These are phyloP conservation scores for Salix viminalis DNA, from an alignment of 345 rosid species.

Conservation along the genomic window DNA sequence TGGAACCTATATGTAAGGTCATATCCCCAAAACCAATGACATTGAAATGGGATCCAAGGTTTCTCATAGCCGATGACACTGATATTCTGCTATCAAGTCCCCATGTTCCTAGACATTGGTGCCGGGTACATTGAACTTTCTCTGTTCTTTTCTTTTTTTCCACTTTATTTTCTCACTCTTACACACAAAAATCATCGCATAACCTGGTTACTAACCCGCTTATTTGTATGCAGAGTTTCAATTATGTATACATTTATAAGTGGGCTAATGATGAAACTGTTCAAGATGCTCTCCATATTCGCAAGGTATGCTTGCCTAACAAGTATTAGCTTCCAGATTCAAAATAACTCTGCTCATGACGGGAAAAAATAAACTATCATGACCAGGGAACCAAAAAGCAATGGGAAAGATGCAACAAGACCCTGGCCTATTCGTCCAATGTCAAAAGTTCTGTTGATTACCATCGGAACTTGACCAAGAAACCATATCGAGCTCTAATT, in stretches of 20 bases:
- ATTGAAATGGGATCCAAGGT: conserved; percentile 4
- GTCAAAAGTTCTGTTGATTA: not conserved
- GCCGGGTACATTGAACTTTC: conserved; percentile 22
- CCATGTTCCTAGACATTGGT: conserved; percentile 13
- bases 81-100: conserved; percentile 1
- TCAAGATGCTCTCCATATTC: conserved; percentile 28
- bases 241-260: conserved; percentile 2
- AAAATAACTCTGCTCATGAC: not conserved
- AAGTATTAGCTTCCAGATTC: not conserved
- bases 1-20: conserved; percentile 30
- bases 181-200: too few species aligned
- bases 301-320: conserved; percentile 12
- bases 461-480: conserved; percentile 21
- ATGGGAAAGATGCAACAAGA: conserved; percentile 25
- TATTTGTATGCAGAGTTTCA: not conserved
- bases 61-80: not conserved
- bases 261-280: conserved; percentile 35
- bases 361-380: not conserved
- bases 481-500: conserved; percentile 22
- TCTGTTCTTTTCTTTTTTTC: not conserved
- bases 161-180: too few species aligned
- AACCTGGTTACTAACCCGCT: not conserved
- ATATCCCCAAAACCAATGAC: conserved; percentile 9
- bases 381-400: conserved; percentile 22
- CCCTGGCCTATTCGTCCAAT: conserved; percentile 16